A percentile compares a stretch with the other conserved stretches of the same genome.
phyloP scores from a whole-genome alignment of 805 yeast species.

The Ogataea nitratoaversa region DNA sequence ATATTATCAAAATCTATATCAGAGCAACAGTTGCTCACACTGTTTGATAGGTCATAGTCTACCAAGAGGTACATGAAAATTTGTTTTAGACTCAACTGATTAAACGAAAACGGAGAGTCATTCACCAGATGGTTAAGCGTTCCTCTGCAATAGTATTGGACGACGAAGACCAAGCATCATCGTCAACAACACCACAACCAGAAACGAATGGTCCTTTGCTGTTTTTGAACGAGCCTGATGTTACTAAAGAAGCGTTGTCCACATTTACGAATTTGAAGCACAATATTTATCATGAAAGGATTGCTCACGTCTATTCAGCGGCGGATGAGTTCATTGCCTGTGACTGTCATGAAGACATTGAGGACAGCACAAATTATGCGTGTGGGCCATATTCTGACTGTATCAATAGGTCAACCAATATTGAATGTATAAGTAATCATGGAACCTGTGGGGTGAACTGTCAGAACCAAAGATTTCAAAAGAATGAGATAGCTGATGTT shows the following conservation, averaged over 20 bases:
- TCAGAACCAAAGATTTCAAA: slow-evolving; percentile 85
- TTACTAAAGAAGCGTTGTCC: slow-evolving; percentile 62
- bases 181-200: slow-evolving; percentile 20
- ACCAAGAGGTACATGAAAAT: too few species aligned
- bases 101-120: too few species aligned
- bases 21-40: too few species aligned
- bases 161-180: slow-evolving; percentile 6
- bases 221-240: slow-evolving; percentile 43
- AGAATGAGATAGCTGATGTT: slow-evolving; percentile 65
- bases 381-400: slow-evolving; percentile 87
- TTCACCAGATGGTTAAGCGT: background rate
- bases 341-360: slow-evolving; percentile 65
- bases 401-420: slow-evolving; percentile 86
- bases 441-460: slow-evolving; percentile 77
- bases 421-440: slow-evolving; percentile 76
- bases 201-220: slow-evolving; percentile 15
- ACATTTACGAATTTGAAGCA: slow-evolving; percentile 53
- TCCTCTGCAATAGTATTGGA: background rate
- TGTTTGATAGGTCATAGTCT: too few species aligned
- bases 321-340: slow-evolving; percentile 86
- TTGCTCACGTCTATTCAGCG: slow-evolving; percentile 57
- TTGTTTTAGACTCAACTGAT: too few species aligned
- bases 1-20: too few species aligned
- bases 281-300: slow-evolving; percentile 59
- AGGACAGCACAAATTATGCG: slow-evolving; percentile 49